Conservation (phyloP, 2,329 filamentous ascomycete genomes). For the Colletotrichum simmondsii region DNA sequence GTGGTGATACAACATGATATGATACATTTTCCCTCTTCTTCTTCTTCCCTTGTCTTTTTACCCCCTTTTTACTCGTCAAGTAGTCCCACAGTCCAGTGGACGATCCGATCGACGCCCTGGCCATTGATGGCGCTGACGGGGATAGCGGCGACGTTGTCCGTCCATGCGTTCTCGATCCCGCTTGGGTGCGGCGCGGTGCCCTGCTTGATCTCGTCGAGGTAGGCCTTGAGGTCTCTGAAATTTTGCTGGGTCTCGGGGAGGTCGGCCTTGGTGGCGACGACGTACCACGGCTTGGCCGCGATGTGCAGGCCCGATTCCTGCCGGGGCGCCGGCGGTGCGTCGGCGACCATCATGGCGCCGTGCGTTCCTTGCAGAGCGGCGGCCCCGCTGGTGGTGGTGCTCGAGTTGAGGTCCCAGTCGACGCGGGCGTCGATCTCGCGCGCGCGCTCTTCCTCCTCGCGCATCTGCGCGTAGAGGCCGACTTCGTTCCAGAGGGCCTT, state of each 20-base stretch:
- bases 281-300: conserved; percentile 95
- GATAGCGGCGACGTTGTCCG: conserved; percentile 73
- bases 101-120: conserved; percentile 81
- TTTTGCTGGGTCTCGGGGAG: conserved; percentile 82
- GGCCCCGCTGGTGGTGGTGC: conserved; percentile 39
- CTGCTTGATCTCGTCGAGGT: conserved; percentile 74
- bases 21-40: not conserved
- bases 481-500: conserved; percentile 92
- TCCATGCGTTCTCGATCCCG: conserved; percentile 67
- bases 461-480: conserved; percentile 82
- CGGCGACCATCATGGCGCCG: conserved; percentile 42
- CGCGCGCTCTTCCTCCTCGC: conserved; percentile 78
- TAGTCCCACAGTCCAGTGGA: conserved; percentile 77
- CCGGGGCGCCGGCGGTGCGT: conserved; percentile 39
- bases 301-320: conserved; percentile 71
- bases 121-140: conserved; percentile 91
- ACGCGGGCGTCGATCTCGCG: conserved; percentile 68
- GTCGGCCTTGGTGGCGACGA: conserved; percentile 94
- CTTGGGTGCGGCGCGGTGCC: conserved; percentile 79
- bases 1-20: conserved; percentile 3
- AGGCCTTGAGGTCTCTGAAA: conserved; percentile 75
- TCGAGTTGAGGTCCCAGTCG: conserved; percentile 68
- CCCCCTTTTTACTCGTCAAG: conserved; percentile 58
- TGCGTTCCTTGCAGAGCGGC: conserved; percentile 5
- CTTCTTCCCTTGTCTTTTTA: too few species aligned